Conservation (phyloP, 331 rosid species). For the Quercus lobata region DNA sequence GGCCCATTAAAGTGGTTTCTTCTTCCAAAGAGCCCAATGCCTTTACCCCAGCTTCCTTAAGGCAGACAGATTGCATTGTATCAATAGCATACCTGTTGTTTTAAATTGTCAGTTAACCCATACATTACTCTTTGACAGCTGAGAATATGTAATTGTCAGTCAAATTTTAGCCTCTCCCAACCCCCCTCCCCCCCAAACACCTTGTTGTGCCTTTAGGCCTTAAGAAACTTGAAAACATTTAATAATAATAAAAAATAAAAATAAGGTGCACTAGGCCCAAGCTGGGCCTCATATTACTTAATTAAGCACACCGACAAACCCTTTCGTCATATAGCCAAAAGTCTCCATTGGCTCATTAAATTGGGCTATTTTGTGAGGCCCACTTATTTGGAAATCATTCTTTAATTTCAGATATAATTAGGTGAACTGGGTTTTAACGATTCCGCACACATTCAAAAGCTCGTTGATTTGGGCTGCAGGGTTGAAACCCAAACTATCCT, state of each 20-base stretch:
- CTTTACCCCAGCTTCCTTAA: slow-evolving; percentile 55
- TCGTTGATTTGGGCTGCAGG: no score
- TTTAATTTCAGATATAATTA: not conserved
- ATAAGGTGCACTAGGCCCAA: no score
- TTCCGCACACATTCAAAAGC: no score
- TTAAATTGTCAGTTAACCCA: not conserved
- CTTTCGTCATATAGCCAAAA: not conserved
- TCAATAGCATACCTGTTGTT: slow-evolving; percentile 72
- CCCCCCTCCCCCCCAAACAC: accelerated
- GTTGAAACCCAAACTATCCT: no score
- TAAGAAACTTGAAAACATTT: no score
- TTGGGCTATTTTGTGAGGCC: not conserved
- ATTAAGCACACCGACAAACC: not conserved
- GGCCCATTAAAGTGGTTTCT: slow-evolving; percentile 77
- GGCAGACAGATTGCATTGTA: slow-evolving; percentile 81
- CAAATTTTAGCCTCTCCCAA: no score
- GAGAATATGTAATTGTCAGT: not conserved
- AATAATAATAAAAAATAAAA: no score
- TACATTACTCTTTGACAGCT: slow-evolving; percentile 6
- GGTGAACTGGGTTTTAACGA: no score
- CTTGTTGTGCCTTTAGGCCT: no score
- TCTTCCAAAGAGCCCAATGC: slow-evolving; percentile 55
- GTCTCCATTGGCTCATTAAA: not conserved
- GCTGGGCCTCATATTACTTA: no score
- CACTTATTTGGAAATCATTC: not conserved